Evolutionary conservation across 2,329 filamentous ascomycete genomes (phyloP).

Genomic region (Bipolaris gigantea): DNA sequence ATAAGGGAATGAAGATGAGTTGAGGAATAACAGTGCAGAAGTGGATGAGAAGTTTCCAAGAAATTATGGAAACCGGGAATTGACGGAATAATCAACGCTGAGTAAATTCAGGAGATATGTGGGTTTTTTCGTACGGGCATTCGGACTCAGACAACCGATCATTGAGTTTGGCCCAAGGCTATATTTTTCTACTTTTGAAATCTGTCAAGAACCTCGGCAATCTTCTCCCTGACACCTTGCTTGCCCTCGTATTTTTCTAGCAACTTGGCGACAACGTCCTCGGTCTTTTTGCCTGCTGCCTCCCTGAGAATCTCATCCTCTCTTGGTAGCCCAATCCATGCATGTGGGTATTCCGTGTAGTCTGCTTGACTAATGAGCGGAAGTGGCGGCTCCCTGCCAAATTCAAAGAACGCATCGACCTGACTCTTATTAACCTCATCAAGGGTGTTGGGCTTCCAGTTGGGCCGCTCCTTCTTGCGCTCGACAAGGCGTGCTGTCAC

Average conservation of each 20-base stretch:
- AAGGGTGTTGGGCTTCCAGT: slow-evolving; percentile 76
- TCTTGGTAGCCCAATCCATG: slow-evolving; percentile 69
- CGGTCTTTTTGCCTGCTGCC: slow-evolving; percentile 39
- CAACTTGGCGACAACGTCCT: slow-evolving; percentile 47
- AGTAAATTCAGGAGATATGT: not conserved
- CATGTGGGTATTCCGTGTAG: slow-evolving; percentile 75
- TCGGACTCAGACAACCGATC: not conserved
- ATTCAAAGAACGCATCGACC: slow-evolving; percentile 69
- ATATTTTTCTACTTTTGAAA: slow-evolving; percentile 4
- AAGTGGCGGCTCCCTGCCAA: slow-evolving; percentile 46
- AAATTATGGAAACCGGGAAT: not conserved
- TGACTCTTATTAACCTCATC: slow-evolving; percentile 63
- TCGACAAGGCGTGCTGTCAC: slow-evolving; percentile 79
- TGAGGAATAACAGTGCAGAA: too few relatives aligned
- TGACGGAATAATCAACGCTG: not conserved
- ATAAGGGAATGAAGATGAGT: too few relatives aligned
- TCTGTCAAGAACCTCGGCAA: slow-evolving; percentile 62
- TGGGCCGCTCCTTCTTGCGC: slow-evolving; percentile 66
- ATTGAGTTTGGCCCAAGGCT: not conserved
- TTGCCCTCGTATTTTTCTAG: slow-evolving; percentile 48
- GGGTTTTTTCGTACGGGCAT: not conserved
- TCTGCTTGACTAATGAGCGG: slow-evolving; percentile 63
- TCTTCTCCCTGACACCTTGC: slow-evolving; percentile 59
- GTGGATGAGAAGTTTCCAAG: not conserved
- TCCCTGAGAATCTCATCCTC: slow-evolving; percentile 63